Evolutionary conservation across 345 rosid species (phyloP), one percentile per base, ranked within the genome.

Genomic region (Eucalyptus pauciflora): DNA sequence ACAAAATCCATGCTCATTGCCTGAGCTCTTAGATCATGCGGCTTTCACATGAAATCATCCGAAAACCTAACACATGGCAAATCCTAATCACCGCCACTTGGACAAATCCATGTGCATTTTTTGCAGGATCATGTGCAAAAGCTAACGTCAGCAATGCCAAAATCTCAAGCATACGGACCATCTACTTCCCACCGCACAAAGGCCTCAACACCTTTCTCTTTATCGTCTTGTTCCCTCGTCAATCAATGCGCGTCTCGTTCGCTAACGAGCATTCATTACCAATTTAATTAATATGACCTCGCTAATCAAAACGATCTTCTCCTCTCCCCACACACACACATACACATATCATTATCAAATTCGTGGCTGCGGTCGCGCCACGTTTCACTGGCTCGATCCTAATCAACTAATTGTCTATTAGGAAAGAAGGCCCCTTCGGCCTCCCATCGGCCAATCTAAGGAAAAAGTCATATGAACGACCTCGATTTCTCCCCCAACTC

Each of bases 311-410:
- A 71, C 13, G 18, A 67, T 67, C 79, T 67, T 67, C 43, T 56
- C 6, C 29, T 56, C 62, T 24, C 8, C 69, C 8, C 69, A 12
- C 22, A 0, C 0, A 0, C 7, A 10, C 11, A 5, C 17, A 12
- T 31, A 13, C 43, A 31, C 9, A 16, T 4, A 2, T 9, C 22
- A 71, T 9, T 71, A 71, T 71, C 24, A 71, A 71, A 33, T 22
- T 76, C 48, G 85, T 76, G 85, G 85, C 48, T 22, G 85, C 7
- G 16, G 85, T 41, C 14, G 85, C 48, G 85, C 27, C 85, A 76
- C 48, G 85, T 76, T 45, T 76, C 45, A 11, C 24, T 76, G 24
- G 85, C 85, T 22, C 2, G 29, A 76, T 13, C 48, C 85, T 4
- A 41, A 71, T 37, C 81, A 0, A 56, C 62, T 56, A 71, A 33